Evolutionary conservation across 2,329 filamentous ascomycete species (phyloP), one percentile per base, ranked within the genome.

Genomic region (Nannizziopsis barbatae): DNA sequence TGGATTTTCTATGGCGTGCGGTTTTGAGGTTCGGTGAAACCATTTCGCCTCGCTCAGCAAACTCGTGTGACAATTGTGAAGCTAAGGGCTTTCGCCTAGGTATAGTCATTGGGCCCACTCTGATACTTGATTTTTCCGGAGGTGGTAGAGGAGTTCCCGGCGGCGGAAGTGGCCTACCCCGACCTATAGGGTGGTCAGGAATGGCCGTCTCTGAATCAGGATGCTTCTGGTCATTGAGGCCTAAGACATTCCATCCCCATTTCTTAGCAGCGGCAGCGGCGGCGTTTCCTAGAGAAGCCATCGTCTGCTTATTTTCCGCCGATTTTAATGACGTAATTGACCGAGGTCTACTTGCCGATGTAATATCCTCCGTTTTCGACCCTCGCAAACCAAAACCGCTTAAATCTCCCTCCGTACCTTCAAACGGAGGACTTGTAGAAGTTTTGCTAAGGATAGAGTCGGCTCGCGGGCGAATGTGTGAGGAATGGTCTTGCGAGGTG

Each of bases 141-240:
- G 73, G 77, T 1, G 88, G 87, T 1, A 94, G 72, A 2, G 88
- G 87, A 39, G 76, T 81, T 1, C 87, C 88, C 2, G 84, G 85
- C 7, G 87, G 86, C 41, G 86, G 87, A 14, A 94, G 70, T 1
- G 87, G 87, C 56, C 84, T 82, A 0, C 87, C 87, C 35, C 87
- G 77, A 1, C 88, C 88, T 71, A 93, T 87, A 1, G 87, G 87
- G 57, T 86, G 77, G 54, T 67, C 76, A 55, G 66, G 79, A 37
- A 42, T 36, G 63, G 52, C 78, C 32, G 60, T 56, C 42, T 63
- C 61, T 3, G 62, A 63, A 20, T 73, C 71, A 11, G 63, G 65
- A 10, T 60, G 68, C 12, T 42, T 32, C 32, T 58, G 52, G n/a
- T 71, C 64, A 55, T 65, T 70, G 32, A 63, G 62, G 42, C 63